Conservation (phyloP, 2,329 filamentous ascomycete genomes). For the Ophiostoma sp. region DNA sequence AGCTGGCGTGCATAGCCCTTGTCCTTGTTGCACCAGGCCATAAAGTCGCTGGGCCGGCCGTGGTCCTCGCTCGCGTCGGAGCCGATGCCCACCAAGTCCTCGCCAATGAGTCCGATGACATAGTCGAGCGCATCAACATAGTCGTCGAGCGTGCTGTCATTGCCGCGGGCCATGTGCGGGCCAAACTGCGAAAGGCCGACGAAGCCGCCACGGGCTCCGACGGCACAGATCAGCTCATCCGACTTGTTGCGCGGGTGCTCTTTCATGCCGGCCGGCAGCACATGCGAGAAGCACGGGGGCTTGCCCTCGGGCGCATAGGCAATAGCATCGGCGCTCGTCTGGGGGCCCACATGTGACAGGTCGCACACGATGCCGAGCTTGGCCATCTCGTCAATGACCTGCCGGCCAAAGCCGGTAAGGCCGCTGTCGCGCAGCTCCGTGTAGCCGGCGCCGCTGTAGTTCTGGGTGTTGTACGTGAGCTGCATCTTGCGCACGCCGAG, state of each 20-base stretch:
- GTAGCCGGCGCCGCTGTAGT: slow-evolving; percentile 39
- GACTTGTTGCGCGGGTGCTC: slow-evolving; percentile 38
- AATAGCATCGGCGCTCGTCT: slow-evolving; percentile 35
- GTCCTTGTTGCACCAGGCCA: slow-evolving; percentile 39
- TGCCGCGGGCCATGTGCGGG: slow-evolving; percentile 37
- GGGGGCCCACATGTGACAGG: slow-evolving; percentile 35
- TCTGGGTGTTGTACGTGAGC: slow-evolving; percentile 40
- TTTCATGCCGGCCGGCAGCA: slow-evolving; percentile 34
- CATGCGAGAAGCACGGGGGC: slow-evolving; percentile 38
- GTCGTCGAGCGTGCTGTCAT: slow-evolving; percentile 40
- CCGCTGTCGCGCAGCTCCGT: slow-evolving; percentile 36
- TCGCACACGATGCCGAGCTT: slow-evolving; percentile 36
- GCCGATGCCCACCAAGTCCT: slow-evolving; percentile 36
- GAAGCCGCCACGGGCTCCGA: slow-evolving; percentile 36
- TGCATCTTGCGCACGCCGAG: slow-evolving; percentile 40
- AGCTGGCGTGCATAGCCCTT: slow-evolving; percentile 37
- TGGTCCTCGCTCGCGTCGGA: slow-evolving; percentile 39
- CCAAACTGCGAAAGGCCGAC: slow-evolving; percentile 38
- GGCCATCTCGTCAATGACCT: slow-evolving; percentile 35
- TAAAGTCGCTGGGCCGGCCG: slow-evolving; percentile 36
- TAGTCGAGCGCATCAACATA: slow-evolving; percentile 39
- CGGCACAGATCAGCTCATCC: slow-evolving; percentile 34
- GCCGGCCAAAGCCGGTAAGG: slow-evolving; percentile 35
- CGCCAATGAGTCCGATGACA: slow-evolving; percentile 35
- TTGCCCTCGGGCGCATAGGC: slow-evolving; percentile 33